Evolutionary conservation across 495 filamentous ascomycete genomes (phyloP).

Genomic region (Hypomontagnella submonticulosa): DNA sequence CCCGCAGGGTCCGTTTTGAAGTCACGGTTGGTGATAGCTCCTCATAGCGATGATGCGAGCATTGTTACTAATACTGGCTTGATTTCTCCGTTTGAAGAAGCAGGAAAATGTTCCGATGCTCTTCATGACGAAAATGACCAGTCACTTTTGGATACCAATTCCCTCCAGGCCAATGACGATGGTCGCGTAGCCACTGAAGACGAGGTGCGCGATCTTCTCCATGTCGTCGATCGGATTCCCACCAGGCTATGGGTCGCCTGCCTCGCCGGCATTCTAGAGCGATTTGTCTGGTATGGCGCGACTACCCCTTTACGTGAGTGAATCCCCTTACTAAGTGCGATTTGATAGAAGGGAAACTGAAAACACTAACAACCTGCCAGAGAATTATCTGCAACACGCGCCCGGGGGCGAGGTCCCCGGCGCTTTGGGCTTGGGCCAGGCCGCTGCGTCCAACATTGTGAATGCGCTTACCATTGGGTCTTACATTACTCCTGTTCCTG

Average conservation of each 20-base stretch:
- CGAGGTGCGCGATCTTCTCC: constrained; percentile 27
- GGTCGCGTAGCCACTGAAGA: constrained; percentile 33
- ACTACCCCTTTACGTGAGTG: constrained; percentile 31
- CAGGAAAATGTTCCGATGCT: constrained; percentile 10
- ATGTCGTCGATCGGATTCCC: constrained; percentile 25
- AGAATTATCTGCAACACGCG: constrained; percentile 32
- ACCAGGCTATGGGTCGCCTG: constrained; percentile 18
- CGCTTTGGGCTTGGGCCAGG: constrained; percentile 22
- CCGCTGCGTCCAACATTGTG: constrained; percentile 20
- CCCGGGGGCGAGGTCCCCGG: constrained; percentile 21
- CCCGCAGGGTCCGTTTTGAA: constrained; percentile 5
- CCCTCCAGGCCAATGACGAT: neutral
- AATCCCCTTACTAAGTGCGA: neutral
- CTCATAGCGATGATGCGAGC: constrained; percentile 4
- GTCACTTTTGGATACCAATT: constrained; percentile 2
- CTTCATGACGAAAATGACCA: constrained; percentile 8
- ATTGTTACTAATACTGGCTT: constrained; percentile 22
- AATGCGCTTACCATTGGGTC: constrained; percentile 22
- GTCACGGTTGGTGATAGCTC: constrained; percentile 25
- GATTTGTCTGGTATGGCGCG: constrained; percentile 32
- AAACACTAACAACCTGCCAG: constrained; percentile 10
- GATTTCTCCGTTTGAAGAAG: constrained; percentile 13
- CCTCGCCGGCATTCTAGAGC: constrained; percentile 17
- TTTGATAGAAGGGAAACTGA: neutral
- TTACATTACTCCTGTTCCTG: constrained; percentile 18